A percentile compares a stretch with the other conserved stretches of the same genome.
Conservation (phyloP, 148 eudicot genomes). For the Fagopyrum esculentum region DNA sequence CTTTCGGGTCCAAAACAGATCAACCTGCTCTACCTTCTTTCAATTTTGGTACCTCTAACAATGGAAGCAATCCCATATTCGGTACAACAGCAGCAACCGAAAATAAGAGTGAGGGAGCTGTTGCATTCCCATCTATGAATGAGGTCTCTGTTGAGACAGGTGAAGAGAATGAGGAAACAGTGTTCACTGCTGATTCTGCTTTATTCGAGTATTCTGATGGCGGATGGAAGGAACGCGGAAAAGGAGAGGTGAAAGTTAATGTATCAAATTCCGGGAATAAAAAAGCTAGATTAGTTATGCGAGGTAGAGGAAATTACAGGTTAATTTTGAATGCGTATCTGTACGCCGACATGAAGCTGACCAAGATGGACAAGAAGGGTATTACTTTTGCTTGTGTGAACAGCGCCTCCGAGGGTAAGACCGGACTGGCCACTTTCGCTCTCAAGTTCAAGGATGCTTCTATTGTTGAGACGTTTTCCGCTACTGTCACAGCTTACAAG, state of each 20-base stretch:
- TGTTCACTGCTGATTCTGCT: conserved; percentile 73
- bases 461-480: conserved; percentile 58
- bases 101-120: conserved; percentile 40
- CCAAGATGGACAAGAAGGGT: conserved; percentile 93
- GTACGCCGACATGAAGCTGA: conserved; percentile 82
- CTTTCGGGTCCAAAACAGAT: conserved; percentile 13
- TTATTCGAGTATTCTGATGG: conserved; percentile 75
- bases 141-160: conserved; percentile 85
- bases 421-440: conserved; percentile 70
- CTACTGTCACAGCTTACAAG: conserved; percentile 55
- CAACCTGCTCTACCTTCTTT: conserved; percentile 33
- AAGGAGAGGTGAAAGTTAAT: conserved; percentile 86
- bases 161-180: conserved; percentile 80
- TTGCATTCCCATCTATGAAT: conserved; percentile 41
- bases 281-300: conserved; percentile 86
- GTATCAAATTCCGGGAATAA: conserved; percentile 40
- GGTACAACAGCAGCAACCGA: conserved; percentile 43
- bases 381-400: conserved; percentile 89
- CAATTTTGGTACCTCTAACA: conserved; percentile 42
- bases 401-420: conserved; percentile 61
- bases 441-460: conserved; percentile 82
- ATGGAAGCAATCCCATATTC: conserved; percentile 51
- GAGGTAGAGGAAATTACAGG: conserved; percentile 77
- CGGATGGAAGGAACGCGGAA: conserved; percentile 97
- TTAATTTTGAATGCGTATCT: conserved; percentile 80